Conservation (phyloP, 306 rosid species). For the Cotoneaster glaucophyllus region DNA sequence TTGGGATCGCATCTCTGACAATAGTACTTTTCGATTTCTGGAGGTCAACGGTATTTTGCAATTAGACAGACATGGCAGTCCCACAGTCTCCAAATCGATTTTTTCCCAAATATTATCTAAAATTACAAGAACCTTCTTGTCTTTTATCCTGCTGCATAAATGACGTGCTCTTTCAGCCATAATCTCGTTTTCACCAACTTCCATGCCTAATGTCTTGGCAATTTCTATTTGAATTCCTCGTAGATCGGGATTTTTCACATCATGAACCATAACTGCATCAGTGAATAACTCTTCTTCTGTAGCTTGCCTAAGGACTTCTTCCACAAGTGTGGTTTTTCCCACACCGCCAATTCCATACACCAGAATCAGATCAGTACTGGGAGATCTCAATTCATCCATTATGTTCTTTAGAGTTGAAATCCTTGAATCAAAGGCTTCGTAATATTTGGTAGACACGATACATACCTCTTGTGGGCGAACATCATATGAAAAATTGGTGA, state of each 20-base stretch:
- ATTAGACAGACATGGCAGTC: constrained; percentile 10
- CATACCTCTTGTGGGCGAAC: neutral
- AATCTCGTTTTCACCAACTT: neutral
- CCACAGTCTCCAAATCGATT: constrained; percentile 12
- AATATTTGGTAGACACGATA: neutral
- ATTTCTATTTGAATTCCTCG: neutral
- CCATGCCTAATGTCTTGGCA: neutral
- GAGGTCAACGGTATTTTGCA: constrained; percentile 35
- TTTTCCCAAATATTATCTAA: constrained; percentile 24
- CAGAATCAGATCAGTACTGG: neutral
- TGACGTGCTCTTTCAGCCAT: neutral
- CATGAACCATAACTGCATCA: neutral
- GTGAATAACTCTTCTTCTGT: neutral
- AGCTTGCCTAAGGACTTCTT: neutral
- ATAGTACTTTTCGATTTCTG: constrained; percentile 2
- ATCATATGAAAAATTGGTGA: neutral
- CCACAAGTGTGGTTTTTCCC: constrained; percentile 17
- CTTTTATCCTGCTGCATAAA: neutral
- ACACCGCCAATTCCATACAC: constrained; percentile 18
- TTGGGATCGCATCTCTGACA: constrained; percentile 8
- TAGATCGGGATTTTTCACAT: neutral
- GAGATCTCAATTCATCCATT: neutral
- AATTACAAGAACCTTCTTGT: constrained; percentile 2
- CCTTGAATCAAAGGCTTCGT: constrained; percentile 1
- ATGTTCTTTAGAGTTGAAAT: neutral